These are phyloP conservation scores for Neurospora sp. DNA, from an alignment of 495 filamentous ascomycete genomes.

Conservation along the genomic window DNA sequence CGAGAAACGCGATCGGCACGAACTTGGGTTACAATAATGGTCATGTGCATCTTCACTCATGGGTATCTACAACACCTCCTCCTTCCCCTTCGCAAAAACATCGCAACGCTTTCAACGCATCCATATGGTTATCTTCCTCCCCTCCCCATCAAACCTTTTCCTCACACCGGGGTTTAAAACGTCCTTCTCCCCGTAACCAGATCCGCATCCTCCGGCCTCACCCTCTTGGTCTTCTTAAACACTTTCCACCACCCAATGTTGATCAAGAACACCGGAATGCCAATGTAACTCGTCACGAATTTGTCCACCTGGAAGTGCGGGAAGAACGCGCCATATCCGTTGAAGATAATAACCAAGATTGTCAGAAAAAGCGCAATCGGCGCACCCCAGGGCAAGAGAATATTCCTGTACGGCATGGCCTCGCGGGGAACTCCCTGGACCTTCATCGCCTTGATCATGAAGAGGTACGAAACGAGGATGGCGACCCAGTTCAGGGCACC, in stretches of 20 bases:
- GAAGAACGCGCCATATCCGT: constrained; percentile 53
- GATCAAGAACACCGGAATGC: constrained; percentile 67
- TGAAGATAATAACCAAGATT: constrained; percentile 65
- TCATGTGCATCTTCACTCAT: neutral
- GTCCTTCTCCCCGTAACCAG: constrained; percentile 18
- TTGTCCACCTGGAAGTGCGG: constrained; percentile 56
- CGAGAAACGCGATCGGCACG: neutral
- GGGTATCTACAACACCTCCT: neutral
- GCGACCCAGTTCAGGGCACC: constrained; percentile 79
- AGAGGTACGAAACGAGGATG: constrained; percentile 73
- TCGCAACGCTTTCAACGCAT: neutral
- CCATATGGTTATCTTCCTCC: neutral
- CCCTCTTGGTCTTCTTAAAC: constrained; percentile 24
- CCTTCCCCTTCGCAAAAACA: neutral
- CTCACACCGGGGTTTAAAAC: neutral
- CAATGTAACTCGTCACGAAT: constrained; percentile 75
- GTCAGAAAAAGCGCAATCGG: constrained; percentile 59
- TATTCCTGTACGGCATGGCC: constrained; percentile 61
- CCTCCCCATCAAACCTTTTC: neutral
- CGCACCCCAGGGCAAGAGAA: constrained; percentile 58
- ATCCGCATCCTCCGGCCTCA: constrained; percentile 21
- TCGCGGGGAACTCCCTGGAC: constrained; percentile 60
- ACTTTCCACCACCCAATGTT: constrained; percentile 25
- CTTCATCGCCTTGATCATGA: constrained; percentile 61
- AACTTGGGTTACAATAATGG: neutral